These are phyloP conservation scores for Hypoxylon sp. DNA, from an alignment of 2,329 filamentous ascomycete species.

Conservation along the genomic window DNA sequence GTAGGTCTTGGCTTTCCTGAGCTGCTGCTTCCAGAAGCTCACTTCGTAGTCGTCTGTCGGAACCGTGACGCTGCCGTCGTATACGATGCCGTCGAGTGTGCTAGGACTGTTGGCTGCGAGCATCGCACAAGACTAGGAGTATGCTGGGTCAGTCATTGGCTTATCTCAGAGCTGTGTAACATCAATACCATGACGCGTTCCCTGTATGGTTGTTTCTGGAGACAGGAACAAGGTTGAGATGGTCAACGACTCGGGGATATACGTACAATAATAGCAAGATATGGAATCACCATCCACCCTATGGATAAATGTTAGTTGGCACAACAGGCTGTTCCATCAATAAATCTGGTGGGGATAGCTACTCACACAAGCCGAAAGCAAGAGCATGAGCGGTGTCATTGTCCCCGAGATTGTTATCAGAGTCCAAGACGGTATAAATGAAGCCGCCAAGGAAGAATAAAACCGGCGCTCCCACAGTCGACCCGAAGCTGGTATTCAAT, in stretches of 20 bases:
- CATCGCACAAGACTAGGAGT: constrained; percentile 49
- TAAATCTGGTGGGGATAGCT: background rate
- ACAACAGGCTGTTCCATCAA: background rate
- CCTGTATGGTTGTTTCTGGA: background rate
- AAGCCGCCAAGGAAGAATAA: constrained; percentile 52
- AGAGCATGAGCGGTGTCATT: constrained; percentile 52
- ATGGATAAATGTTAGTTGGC: constrained; percentile 9
- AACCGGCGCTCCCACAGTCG: constrained; percentile 50
- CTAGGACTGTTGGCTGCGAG: constrained; percentile 51
- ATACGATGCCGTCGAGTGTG: constrained; percentile 51
- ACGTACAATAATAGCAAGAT: constrained; percentile 51
- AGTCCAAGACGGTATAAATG: constrained; percentile 51
- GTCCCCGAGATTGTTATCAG: constrained; percentile 48
- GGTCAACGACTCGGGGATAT: background rate
- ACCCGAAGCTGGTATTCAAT: constrained; percentile 47
- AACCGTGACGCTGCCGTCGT: constrained; percentile 46
- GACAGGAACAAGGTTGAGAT: background rate
- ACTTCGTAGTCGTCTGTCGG: constrained; percentile 40
- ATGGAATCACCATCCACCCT: constrained; percentile 55
- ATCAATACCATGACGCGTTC: background rate
- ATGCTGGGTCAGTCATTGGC: constrained; percentile 5
- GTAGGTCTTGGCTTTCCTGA: constrained; percentile 36
- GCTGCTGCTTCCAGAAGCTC: constrained; percentile 42
- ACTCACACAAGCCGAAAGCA: constrained; percentile 54
- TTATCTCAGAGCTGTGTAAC: background rate